Percentiles rank a stretch among this genome's conserved stretches.
Conservation (phyloP, 2,329 filamentous ascomycete species). For the Metarhizium sp. region DNA sequence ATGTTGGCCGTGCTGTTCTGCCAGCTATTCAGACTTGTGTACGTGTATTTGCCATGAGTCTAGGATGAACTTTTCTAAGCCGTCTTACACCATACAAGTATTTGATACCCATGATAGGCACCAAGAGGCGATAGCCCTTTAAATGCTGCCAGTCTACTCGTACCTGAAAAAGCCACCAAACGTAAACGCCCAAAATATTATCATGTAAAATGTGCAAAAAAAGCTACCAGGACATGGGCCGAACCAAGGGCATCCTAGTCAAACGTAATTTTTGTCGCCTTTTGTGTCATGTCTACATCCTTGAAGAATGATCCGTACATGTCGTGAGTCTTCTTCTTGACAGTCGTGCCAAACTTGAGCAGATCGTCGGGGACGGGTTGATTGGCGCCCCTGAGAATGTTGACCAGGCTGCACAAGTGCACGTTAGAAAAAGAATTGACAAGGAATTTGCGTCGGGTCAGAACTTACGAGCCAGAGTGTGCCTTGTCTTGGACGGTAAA, state of each 20-base stretch:
- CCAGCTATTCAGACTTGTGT: too few relatives aligned
- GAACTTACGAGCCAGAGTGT: slow-evolving; percentile 74
- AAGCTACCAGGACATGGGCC: too few relatives aligned
- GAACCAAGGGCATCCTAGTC: slow-evolving; percentile 35
- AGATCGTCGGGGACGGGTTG: slow-evolving; percentile 85
- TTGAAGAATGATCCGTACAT: slow-evolving; percentile 95
- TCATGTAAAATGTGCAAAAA: too few relatives aligned
- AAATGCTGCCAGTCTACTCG: too few relatives aligned
- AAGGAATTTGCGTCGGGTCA: not conserved
- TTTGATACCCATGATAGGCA: too few relatives aligned
- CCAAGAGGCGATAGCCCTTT: too few relatives aligned
- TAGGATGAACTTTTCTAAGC: too few relatives aligned
- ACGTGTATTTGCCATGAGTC: too few relatives aligned
- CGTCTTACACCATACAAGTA: too few relatives aligned
- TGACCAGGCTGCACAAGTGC: slow-evolving; percentile 57
- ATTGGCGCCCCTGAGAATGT: slow-evolving; percentile 87
- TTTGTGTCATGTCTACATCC: slow-evolving; percentile 73
- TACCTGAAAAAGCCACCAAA: too few relatives aligned
- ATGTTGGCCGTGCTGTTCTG: too few relatives aligned
- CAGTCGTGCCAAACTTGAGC: slow-evolving; percentile 92
- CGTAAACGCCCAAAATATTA: too few relatives aligned
- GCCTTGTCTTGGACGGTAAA: slow-evolving; percentile 95
- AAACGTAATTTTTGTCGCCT: slow-evolving; percentile 88
- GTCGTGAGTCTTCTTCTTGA: slow-evolving; percentile 97
- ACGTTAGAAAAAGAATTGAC: not conserved